Percentiles rank a stretch among this genome's conserved stretches.
Conservation (phyloP, 2,329 filamentous ascomycete genomes). For the Ophiosphaerella korrae region DNA sequence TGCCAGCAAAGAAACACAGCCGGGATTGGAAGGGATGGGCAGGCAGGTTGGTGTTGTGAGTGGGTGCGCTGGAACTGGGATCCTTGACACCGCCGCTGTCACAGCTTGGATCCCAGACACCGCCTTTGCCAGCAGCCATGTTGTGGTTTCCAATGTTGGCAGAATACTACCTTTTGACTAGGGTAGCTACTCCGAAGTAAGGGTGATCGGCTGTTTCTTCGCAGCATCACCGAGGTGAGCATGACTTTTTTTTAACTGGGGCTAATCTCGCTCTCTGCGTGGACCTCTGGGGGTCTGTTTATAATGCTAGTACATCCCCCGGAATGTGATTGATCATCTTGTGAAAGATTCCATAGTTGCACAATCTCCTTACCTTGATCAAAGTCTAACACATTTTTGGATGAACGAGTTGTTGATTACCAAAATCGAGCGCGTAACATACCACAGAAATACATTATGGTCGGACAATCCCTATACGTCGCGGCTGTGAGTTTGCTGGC, state of each 20-base stretch:
- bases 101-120: slow-evolving; percentile 24
- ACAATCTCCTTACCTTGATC: slow-evolving; percentile 15
- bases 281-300: slow-evolving; percentile 5
- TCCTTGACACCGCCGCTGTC: slow-evolving; percentile 22
- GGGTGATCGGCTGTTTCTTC: not conserved
- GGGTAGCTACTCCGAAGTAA: not conserved
- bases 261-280: not conserved
- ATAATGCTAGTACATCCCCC: slow-evolving; percentile 5
- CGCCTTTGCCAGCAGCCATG: slow-evolving; percentile 15
- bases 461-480: slow-evolving; percentile 30
- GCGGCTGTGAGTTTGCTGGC: slow-evolving; percentile 39
- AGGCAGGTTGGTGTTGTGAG: slow-evolving; percentile 23
- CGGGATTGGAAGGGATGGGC: not conserved
- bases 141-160: not conserved
- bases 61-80: slow-evolving; percentile 18
- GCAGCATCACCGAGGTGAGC: not conserved
- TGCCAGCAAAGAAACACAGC: slow-evolving; percentile 8
- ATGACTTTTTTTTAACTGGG: slow-evolving; percentile 1
- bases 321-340: not conserved
- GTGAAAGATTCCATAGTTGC: not conserved
- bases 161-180: not conserved
- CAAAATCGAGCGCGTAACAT: slow-evolving; percentile 10
- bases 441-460: slow-evolving; percentile 26
- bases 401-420: slow-evolving; percentile 13
- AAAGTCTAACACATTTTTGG: slow-evolving; percentile 4